These are phyloP conservation scores for Cladosporium sp. DNA, from an alignment of 2,329 filamentous ascomycete species.

Conservation along the genomic window DNA sequence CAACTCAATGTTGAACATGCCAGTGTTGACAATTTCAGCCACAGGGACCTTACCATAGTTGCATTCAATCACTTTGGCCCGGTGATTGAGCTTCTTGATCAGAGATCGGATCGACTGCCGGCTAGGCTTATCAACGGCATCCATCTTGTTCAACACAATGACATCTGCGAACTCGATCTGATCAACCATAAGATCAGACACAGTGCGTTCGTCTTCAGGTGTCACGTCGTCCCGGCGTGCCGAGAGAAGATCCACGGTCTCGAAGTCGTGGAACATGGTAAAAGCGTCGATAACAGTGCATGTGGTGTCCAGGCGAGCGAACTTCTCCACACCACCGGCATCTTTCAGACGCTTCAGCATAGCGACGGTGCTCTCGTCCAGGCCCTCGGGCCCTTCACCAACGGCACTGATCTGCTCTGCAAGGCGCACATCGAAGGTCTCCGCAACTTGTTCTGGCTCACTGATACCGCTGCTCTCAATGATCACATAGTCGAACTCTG, in stretches of 20 bases:
- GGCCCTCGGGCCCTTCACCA: conserved; percentile 24
- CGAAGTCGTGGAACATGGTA: conserved; percentile 68
- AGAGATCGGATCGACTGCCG: conserved; percentile 20
- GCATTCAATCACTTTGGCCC: conserved; percentile 60
- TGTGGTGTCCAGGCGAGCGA: conserved; percentile 65
- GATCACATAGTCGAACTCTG: conserved; percentile 66
- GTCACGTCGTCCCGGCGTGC: conserved; percentile 57
- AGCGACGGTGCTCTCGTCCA: conserved; percentile 21
- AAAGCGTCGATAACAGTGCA: conserved; percentile 72
- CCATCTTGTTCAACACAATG: conserved; percentile 65
- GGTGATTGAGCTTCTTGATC: conserved; percentile 58
- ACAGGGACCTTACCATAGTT: conserved; percentile 59
- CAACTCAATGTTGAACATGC: conserved; percentile 60
- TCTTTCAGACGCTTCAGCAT: conserved; percentile 31
- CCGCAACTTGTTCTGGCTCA: conserved; percentile 69
- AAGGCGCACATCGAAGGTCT: conserved; percentile 62
- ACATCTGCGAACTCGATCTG: conserved; percentile 76
- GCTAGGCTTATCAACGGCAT: conserved; percentile 51
- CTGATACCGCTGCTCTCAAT: conserved; percentile 71
- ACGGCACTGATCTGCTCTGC: conserved; percentile 30
- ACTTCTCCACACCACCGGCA: conserved; percentile 60
- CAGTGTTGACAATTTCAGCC: conserved; percentile 61
- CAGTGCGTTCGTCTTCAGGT: conserved; percentile 66
- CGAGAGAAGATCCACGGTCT: conserved; percentile 64
- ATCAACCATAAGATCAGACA: conserved; percentile 72